phyloP scores from a whole-genome alignment of 2,329 filamentous ascomycete species.

The Fusarium sp. region DNA sequence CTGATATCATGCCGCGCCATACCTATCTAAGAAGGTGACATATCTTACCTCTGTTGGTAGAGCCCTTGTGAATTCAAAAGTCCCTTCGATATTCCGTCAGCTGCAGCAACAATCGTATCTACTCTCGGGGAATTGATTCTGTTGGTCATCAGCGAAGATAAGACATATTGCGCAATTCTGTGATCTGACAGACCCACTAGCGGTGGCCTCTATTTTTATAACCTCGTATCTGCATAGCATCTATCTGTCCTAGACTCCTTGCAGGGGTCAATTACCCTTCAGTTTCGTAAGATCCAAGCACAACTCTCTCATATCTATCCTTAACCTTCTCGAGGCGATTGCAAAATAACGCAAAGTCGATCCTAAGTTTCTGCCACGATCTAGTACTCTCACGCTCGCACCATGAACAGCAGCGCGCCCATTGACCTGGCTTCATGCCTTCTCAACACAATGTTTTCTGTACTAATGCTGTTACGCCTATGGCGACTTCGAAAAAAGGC shows the following conservation, averaged over 20 bases:
- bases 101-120: too few relatives aligned
- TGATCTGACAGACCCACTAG: background rate
- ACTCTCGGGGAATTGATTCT: background rate
- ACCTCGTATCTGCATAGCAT: background rate
- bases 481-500: background rate
- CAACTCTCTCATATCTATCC: background rate
- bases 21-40: background rate
- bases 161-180: background rate
- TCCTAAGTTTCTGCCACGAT: too few relatives aligned
- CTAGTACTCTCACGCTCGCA: fast-evolving
- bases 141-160: background rate
- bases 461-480: background rate
- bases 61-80: background rate
- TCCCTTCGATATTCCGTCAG: too few relatives aligned
- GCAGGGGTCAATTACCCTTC: too few relatives aligned
- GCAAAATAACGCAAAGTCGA: too few relatives aligned
- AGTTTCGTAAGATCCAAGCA: fast-evolving
- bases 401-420: background rate
- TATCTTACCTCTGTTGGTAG: background rate
- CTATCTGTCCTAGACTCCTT: background rate
- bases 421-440: background rate
- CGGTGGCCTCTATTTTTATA: background rate
- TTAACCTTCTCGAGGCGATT: fast-evolving
- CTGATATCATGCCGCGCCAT: background rate
- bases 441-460: fast-evolving